Conservation (phyloP, 176 grass and related monocot species). For the Oryza nivara region DNA sequence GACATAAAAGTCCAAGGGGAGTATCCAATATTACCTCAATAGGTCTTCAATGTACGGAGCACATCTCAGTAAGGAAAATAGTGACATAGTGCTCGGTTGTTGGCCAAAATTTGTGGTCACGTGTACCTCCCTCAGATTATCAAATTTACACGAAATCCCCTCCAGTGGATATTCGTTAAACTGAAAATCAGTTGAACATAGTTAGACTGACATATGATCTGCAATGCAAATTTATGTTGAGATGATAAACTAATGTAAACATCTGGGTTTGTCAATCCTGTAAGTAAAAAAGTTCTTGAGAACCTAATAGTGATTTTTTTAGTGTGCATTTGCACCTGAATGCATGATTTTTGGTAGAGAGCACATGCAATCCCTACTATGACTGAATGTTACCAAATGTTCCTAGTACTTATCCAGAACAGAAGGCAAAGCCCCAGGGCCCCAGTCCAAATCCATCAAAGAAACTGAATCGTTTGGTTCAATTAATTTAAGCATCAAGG, state of each 20-base stretch:
- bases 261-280: no score
- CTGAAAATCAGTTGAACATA: not conserved
- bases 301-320: no score
- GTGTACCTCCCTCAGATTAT: not conserved
- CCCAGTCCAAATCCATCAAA: no score
- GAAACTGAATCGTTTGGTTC: no score
- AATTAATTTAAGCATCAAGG: no score
- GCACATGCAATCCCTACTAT: no score
- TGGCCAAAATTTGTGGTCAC: not conserved
- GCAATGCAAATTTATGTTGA: not conserved
- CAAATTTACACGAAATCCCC: constrained; percentile 8
- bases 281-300: no score
- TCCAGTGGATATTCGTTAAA: not conserved
- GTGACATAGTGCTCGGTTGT: not conserved
- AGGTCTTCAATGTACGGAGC: not conserved
- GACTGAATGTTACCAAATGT: no score
- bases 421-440: no score
- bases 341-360: no score
- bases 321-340: no score
- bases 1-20: not conserved
- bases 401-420: no score
- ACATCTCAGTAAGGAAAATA: constrained; percentile 4
- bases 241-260: not conserved
- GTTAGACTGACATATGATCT: constrained; percentile 1
- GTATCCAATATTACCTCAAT: not conserved